Evolutionary conservation across 257 asterid species (phyloP).

Genomic region (Nicotiana paniculata): DNA sequence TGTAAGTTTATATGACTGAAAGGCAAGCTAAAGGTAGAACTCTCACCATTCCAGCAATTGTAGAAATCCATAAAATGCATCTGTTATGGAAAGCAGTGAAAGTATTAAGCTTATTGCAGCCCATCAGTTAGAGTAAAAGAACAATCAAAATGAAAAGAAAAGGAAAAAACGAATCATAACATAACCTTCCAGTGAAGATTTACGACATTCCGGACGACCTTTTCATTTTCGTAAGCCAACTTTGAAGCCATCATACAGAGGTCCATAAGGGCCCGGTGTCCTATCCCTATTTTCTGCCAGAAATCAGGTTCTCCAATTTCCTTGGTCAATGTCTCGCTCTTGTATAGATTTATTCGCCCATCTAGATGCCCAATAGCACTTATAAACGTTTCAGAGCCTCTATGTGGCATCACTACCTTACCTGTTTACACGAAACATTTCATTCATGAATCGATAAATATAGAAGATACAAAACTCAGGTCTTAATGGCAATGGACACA

Average conservation of each 20-base stretch:
- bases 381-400: conserved; percentile 70
- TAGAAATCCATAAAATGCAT: conserved; percentile 90
- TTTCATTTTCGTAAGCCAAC: conserved; percentile 77
- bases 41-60: conserved; percentile 92
- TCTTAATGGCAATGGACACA: too few relatives aligned
- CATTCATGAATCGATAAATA: not conserved
- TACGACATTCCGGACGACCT: conserved; percentile 63
- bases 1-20: not conserved
- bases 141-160: not conserved
- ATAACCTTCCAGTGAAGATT: conserved; percentile 76
- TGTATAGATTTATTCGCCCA: conserved; percentile 56
- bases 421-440: conserved; percentile 36
- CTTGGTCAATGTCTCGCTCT: conserved; percentile 11
- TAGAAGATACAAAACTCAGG: too few relatives aligned
- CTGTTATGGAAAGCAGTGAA: conserved; percentile 27
- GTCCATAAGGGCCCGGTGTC: conserved; percentile 61
- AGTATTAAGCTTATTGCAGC: not conserved
- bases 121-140: not conserved
- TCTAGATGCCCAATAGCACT: conserved; percentile 88
- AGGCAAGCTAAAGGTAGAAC: not conserved
- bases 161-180: not conserved
- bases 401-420: conserved; percentile 50
- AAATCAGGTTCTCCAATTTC: conserved; percentile 18
- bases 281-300: conserved; percentile 30
- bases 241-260: conserved; percentile 85